These are phyloP conservation scores for Phragmites australis DNA, from an alignment of 176 grass and related monocot genomes.

Conservation along the genomic window DNA sequence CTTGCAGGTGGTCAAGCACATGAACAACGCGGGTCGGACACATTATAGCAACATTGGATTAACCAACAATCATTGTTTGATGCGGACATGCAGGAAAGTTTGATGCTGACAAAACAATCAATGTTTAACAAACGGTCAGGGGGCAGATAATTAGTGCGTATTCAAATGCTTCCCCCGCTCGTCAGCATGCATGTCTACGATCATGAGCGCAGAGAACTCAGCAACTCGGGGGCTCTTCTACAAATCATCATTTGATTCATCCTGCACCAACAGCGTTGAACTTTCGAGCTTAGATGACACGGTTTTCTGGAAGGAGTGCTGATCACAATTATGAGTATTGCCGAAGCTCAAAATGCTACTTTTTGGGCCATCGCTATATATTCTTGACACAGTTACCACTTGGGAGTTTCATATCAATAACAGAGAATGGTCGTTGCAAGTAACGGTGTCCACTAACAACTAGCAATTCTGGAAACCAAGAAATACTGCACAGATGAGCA, in stretches of 20 bases:
- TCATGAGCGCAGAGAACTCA: background rate
- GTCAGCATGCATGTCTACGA: constrained; percentile 31
- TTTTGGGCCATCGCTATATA: background rate
- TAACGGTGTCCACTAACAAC: background rate
- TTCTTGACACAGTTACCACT: background rate
- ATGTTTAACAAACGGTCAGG: constrained; percentile 17
- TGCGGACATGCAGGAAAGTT: constrained; percentile 11
- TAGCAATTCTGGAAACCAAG: constrained; percentile 12
- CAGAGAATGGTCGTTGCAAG: background rate
- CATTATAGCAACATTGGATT: background rate
- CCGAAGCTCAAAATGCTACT: background rate
- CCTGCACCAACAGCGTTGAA: constrained; percentile 47
- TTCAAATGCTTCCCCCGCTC: constrained; percentile 19
- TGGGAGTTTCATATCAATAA: constrained; percentile 1
- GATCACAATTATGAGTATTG: background rate
- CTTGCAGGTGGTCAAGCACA: background rate
- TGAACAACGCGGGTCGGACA: background rate
- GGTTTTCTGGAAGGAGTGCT: background rate
- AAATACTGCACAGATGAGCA: background rate
- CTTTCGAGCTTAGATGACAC: constrained; percentile 3
- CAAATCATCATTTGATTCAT: constrained; percentile 37
- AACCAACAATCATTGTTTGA: too few relatives aligned
- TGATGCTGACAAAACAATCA: background rate
- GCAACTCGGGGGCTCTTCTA: constrained; percentile 13
- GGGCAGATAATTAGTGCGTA: background rate